Conservation (phyloP, 169 alveolate species). For the Plasmodium reichenowi region DNA sequence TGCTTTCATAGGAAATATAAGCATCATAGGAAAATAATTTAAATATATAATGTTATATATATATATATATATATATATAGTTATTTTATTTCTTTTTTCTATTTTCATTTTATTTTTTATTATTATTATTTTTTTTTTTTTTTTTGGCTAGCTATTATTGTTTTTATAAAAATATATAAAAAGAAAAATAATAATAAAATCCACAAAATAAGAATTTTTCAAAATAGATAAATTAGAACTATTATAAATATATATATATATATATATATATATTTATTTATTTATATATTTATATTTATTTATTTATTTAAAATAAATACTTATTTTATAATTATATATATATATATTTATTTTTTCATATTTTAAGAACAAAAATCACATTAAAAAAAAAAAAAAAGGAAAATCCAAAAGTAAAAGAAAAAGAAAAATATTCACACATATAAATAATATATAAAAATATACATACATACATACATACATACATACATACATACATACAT, state of each 20-base stretch:
- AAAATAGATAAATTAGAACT: neutral
- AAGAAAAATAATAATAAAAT: neutral
- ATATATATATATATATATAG: no score
- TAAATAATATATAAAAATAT: neutral
- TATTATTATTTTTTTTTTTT: no score
- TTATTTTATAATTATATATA: no score
- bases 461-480: neutral
- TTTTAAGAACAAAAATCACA: conserved; percentile 19
- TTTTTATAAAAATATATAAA: no score
- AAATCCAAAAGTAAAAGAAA: neutral
- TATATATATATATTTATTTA: neutral
- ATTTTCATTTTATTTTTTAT: no score
- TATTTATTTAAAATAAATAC: no score
- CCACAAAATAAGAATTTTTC: neutral
- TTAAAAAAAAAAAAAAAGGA: neutral
- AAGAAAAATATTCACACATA: neutral
- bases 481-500: neutral
- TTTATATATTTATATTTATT: neutral
- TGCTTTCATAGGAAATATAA: no score
- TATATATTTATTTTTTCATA: neutral
- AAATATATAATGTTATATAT: no score
- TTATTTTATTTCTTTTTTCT: no score
- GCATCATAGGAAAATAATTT: no score
- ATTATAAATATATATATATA: no score
- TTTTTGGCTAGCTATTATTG: no score